These are phyloP conservation scores for Biscogniauxia sp. DNA, from an alignment of 2,329 filamentous ascomycete species.

Conservation along the genomic window DNA sequence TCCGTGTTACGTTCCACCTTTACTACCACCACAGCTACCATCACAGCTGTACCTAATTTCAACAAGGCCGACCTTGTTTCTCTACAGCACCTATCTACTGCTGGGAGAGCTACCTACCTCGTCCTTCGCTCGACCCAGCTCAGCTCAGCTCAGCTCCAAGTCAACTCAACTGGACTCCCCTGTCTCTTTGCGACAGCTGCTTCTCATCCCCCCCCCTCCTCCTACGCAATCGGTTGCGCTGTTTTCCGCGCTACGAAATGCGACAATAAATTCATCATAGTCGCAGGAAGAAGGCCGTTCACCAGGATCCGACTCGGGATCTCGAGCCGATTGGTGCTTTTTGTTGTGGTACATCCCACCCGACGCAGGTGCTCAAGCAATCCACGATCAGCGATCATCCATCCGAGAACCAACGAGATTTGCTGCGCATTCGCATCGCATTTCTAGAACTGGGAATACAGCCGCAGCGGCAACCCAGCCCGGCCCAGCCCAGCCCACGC, in stretches of 20 bases:
- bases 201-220: neutral
- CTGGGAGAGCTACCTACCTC: too few relatives aligned
- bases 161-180: too few relatives aligned
- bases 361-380: conserved; percentile 4
- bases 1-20: neutral
- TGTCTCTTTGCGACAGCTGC: neutral
- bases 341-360: conserved; percentile 7
- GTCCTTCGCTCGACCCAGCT: too few relatives aligned
- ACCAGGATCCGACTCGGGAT: conserved; percentile 21
- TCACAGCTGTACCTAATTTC: too few relatives aligned
- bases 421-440: conserved; percentile 19
- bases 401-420: conserved; percentile 4
- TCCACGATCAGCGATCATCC: neutral
- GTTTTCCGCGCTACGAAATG: neutral
- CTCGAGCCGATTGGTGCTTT: conserved; percentile 21
- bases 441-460: conserved; percentile 20
- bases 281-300: neutral
- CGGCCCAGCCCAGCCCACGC: neutral
- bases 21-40: neutral
- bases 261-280: neutral
- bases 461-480: conserved; percentile 9
- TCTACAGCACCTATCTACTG: too few relatives aligned
- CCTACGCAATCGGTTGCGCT: neutral
- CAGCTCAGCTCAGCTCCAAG: too few relatives aligned
- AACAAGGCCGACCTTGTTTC: too few relatives aligned